Evolutionary conservation across 2,329 filamentous ascomycete species (phyloP).

Genomic region (Phaeomoniella chlamydospora): DNA sequence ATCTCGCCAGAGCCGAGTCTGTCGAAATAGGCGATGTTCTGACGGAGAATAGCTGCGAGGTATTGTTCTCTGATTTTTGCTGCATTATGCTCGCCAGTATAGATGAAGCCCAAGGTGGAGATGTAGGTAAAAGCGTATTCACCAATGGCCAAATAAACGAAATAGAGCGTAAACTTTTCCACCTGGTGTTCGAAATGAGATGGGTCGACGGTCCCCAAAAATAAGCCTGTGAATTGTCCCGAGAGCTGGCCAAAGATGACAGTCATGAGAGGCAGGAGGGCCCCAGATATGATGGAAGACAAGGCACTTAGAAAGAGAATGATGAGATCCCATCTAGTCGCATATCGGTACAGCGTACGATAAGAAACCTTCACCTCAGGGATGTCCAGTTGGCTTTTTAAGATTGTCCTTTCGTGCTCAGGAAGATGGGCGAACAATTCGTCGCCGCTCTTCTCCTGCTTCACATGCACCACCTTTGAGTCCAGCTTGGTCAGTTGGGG

Average conservation of each 20-base stretch:
- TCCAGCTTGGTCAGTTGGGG: constrained; percentile 9
- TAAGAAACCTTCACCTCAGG: constrained; percentile 51
- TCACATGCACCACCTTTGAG: constrained; percentile 11
- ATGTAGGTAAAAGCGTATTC: constrained; percentile 69
- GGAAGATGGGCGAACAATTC: constrained; percentile 49
- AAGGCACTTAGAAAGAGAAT: constrained; percentile 49
- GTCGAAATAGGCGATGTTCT: constrained; percentile 89
- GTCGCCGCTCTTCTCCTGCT: constrained; percentile 25
- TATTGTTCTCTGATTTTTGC: constrained; percentile 72
- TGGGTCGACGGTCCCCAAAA: constrained; percentile 32
- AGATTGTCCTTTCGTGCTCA: constrained; percentile 48
- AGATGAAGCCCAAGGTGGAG: constrained; percentile 79
- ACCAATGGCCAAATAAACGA: constrained; percentile 69
- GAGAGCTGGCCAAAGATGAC: constrained; percentile 64
- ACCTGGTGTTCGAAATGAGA: constrained; percentile 47
- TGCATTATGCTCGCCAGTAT: constrained; percentile 65
- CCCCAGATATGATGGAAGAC: constrained; percentile 56
- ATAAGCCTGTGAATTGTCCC: constrained; percentile 53
- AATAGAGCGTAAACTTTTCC: constrained; percentile 57
- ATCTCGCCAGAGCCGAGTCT: constrained; percentile 87
- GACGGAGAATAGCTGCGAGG: constrained; percentile 65
- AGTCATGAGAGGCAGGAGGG: constrained; percentile 66
- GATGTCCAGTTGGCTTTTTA: constrained; percentile 54
- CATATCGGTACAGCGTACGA: constrained; percentile 54
- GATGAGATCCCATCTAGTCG: constrained; percentile 47